Evolutionary conservation across 208 protist genomes (phyloP).

Genomic region (Naegleria fowleri): DNA sequence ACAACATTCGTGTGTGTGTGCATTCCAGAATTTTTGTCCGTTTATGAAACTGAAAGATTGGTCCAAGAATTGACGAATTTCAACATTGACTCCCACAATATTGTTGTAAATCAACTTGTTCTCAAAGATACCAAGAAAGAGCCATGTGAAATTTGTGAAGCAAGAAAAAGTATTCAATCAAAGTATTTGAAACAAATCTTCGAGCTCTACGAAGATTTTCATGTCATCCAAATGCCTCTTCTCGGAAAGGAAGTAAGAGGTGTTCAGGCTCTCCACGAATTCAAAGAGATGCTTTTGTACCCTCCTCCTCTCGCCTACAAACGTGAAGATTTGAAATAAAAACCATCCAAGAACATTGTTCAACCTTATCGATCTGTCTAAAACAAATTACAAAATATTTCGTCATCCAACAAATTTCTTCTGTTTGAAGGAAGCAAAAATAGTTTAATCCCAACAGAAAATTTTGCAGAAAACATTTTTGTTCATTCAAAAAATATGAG

Average conservation of each 20-base stretch:
- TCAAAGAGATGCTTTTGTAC: constrained; percentile 43
- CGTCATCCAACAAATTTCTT: too few species aligned
- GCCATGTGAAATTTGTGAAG: constrained; percentile 71
- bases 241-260: constrained; percentile 82
- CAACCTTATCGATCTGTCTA: too few species aligned
- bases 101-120: constrained; percentile 93
- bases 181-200: constrained; percentile 91
- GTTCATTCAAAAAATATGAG: background rate
- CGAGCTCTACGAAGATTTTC: constrained; percentile 89
- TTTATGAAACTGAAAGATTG: constrained; percentile 98
- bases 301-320: background rate
- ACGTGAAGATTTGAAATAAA: background rate
- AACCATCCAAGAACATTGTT: too few species aligned
- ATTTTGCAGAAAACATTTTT: too few species aligned
- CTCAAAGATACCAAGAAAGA: constrained; percentile 48
- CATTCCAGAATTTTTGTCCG: constrained; percentile 96
- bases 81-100: constrained; percentile 88
- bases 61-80: constrained; percentile 92
- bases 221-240: constrained; percentile 83
- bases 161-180: constrained; percentile 79
- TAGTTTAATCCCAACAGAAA: too few species aligned
- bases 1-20: constrained; percentile 97
- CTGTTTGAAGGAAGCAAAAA: too few species aligned
- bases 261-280: constrained; percentile 52
- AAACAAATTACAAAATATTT: too few species aligned